A percentile compares a stretch with the other conserved stretches of the same genome.
These are phyloP conservation scores for Fusarium napiforme DNA, from an alignment of 2,329 filamentous ascomycete species.

Conservation along the genomic window DNA sequence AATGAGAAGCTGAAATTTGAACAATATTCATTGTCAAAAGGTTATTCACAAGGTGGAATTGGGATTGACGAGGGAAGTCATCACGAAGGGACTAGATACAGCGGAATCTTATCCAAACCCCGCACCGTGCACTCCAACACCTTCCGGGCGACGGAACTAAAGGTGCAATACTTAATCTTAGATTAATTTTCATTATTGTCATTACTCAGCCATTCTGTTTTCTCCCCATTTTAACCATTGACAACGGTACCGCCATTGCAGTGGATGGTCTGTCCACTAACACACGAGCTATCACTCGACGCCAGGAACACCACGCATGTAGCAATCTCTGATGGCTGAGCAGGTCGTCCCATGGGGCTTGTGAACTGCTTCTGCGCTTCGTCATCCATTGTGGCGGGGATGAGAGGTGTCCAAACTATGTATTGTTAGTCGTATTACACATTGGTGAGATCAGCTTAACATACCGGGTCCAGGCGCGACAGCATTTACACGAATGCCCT, in stretches of 20 bases:
- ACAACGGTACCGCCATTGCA: conserved; percentile 63
- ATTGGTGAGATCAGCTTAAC: background rate
- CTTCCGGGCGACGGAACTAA: background rate
- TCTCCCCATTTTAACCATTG: conserved; percentile 53
- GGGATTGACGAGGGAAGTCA: background rate
- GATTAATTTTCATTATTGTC: background rate
- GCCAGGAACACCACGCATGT: conserved; percentile 86
- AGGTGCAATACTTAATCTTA: background rate
- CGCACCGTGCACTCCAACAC: background rate
- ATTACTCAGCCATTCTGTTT: background rate
- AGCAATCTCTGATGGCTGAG: conserved; percentile 84
- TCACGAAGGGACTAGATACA: background rate
- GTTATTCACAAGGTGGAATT: background rate
- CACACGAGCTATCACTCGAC: conserved; percentile 76
- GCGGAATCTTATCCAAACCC: rapidly evolving
- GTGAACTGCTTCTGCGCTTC: conserved; percentile 78
- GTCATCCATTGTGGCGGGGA: conserved; percentile 77
- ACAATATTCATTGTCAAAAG: background rate
- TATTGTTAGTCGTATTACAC: conserved; percentile 2
- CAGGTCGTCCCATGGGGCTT: conserved; percentile 79
- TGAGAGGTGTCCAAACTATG: conserved; percentile 78
- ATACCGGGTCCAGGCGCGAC: conserved; percentile 76
- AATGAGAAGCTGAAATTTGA: background rate
- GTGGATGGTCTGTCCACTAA: conserved; percentile 75
- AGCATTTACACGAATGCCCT: conserved; percentile 80